Base-by-base conservation (phyloP, 805 yeast genomes). In the Priceomyces medius region DNA sequence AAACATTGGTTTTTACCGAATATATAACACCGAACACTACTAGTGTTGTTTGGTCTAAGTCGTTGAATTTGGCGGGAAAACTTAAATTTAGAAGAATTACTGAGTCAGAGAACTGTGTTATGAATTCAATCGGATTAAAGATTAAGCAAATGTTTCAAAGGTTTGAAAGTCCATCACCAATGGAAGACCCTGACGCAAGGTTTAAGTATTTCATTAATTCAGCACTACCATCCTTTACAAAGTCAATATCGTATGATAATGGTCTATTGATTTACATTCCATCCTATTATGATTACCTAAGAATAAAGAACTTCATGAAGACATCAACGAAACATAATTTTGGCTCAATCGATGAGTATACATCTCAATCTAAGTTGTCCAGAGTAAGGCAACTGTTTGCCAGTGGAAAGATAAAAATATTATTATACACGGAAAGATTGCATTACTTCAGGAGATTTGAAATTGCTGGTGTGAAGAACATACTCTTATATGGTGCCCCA, bases 351-450 rank as follows among this genome's bases (percentile, higher is more conserved):
- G 88, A 90, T 58, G 99, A 93, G 63, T 93, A 93, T 63, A 75
- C 95, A 2, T 63, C 79, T 1, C 85, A 80, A 48, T 71, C 85
- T n/a, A 83, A 85, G 43, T 59, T 88, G 24, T 79, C 88, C 1
- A 73, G 88, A 36, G 78, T 82, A 14, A 74, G 98, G 49, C 75
- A 87, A 6, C 65, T 74, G 28, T 93, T 93, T 57, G 78, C 76
- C 23, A 73, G 78, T 31, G 77, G 77, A 2, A 74, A 81, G 42
- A 66, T 71, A 21, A 83, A 85, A 53, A 74, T 91, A 20, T 59
- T 93, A 68, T 64, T 93, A n/a, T 91, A 91, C 63, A 87, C 97
- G 0, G 98, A 91, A 55, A 83, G 99, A 73, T 69, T 91, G 58
- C 98, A 93, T 62, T 93, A 88, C 58, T 93, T 82, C 68, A 79